Evolutionary conservation across 176 grass and related monocot species (phyloP).

Genomic region (Avena eriantha): DNA sequence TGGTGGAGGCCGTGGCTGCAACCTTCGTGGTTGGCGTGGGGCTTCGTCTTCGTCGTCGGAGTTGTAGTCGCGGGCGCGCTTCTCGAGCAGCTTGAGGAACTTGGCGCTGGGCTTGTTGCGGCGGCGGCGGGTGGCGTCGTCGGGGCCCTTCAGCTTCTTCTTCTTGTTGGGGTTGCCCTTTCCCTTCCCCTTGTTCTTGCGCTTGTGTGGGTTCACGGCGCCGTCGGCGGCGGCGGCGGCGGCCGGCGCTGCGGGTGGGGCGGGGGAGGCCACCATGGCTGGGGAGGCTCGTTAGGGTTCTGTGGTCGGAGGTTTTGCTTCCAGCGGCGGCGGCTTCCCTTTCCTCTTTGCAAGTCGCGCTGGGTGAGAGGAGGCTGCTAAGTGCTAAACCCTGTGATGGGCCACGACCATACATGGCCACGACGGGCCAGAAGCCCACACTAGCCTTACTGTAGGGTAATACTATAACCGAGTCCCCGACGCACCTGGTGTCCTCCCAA

Average conservation of each 20-base stretch:
- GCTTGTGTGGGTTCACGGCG: slow-evolving; percentile 34
- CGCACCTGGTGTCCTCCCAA: too few relatives aligned
- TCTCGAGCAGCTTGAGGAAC: slow-evolving; percentile 76
- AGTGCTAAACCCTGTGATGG: not conserved
- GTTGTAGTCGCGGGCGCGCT: slow-evolving; percentile 88
- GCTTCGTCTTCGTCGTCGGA: slow-evolving; percentile 55
- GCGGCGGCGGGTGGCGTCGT: slow-evolving; percentile 43
- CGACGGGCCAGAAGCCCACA: not conserved
- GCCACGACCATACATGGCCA: not conserved
- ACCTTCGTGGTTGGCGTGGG: not conserved
- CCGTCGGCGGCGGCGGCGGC: not conserved
- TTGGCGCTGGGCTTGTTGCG: slow-evolving; percentile 74
- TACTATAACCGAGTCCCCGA: too few relatives aligned
- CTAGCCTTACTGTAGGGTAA: not conserved
- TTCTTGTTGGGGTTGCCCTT: slow-evolving; percentile 28
- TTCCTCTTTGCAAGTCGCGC: not conserved
- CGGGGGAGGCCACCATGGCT: slow-evolving; percentile 8
- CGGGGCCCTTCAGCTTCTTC: slow-evolving; percentile 35
- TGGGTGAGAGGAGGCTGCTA: not conserved
- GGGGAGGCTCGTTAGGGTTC: not conserved
- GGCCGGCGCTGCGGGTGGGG: not conserved
- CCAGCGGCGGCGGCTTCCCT: not conserved
- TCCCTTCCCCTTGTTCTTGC: slow-evolving; percentile 61
- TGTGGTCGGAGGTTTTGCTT: not conserved
- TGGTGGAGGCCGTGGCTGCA: not conserved